Conservation (phyloP, 2,329 filamentous ascomycete species). For the Microcyclosporella mali region DNA sequence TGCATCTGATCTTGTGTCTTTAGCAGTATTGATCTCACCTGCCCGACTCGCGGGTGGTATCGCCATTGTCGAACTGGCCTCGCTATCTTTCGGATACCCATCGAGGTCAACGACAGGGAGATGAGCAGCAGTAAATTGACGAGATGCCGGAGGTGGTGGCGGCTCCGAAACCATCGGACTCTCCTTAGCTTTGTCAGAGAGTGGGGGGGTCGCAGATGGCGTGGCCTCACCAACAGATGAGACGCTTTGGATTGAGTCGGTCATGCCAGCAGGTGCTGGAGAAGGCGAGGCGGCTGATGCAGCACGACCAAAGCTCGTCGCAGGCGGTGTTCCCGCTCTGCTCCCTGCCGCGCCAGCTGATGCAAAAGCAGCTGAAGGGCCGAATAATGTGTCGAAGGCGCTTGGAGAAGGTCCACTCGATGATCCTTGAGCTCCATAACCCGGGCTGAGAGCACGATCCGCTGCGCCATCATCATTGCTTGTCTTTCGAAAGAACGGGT, state of each 20-base stretch:
- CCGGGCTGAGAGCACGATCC: constrained; percentile 21
- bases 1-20: constrained; percentile 11
- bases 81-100: constrained; percentile 15
- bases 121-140: constrained; percentile 71
- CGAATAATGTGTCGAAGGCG: constrained; percentile 34
- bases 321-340: constrained; percentile 27
- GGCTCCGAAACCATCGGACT: constrained; percentile 53
- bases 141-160: constrained; percentile 64
- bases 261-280: constrained; percentile 17
- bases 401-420: constrained; percentile 28
- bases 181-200: constrained; percentile 44
- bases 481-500: constrained; percentile 81
- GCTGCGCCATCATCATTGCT: constrained; percentile 20
- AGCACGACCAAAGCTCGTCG: constrained; percentile 27
- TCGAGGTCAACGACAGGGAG: constrained; percentile 59
- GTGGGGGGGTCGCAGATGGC: constrained; percentile 58
- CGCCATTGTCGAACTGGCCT: constrained; percentile 52
- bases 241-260: constrained; percentile 24
- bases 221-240: constrained; percentile 38
- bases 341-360: constrained; percentile 20
- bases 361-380: constrained; percentile 39
- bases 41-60: constrained; percentile 30
- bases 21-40: constrained; percentile 21
- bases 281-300: constrained; percentile 13
- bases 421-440: constrained; percentile 3